Base-by-base conservation (phyloP, 805 yeast species). In the Hanseniaspora taiwanica region DNA sequence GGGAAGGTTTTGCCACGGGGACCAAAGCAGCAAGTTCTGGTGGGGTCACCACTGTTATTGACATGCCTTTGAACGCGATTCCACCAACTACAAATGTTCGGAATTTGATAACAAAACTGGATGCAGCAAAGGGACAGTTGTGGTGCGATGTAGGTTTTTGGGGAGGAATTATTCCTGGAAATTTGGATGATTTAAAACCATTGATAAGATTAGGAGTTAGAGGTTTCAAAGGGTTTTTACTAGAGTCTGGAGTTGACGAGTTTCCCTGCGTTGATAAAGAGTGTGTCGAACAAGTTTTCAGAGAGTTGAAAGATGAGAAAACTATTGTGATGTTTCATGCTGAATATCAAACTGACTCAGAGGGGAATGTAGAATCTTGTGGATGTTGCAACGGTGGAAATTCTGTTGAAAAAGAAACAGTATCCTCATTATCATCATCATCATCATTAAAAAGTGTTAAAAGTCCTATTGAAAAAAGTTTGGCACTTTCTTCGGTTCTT, bases 1-100 rank as follows among this genome's bases (percentile, higher is more conserved):
- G 97, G 97, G 97, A 87, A 60, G 97, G 97, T 1, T 87, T 89
- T 56, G 94, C 78, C n/a, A 81, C 94, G 0, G 97, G 97, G 0
- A 87, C 97, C 0, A 78, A 79, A 55, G 82, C 95, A 2, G 96
- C 96, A 0, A 94, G 94, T 0, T 70, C 87, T 10, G 97, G 97
- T 14, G 97, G 97, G 43, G 96, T 87, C 37, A 87, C 97, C 19
- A 86, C 96, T 0, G 93, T 87, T 16, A 72, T 87, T 16, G 97
- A 87, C 57, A 87, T 87, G 97, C 97, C 97, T 0, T 64, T 87
- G 54, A 87, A 87, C 59, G 95, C 96, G 3, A 78, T 87, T 36
- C 97, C 97, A 0, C 96, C 97, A 23, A 87, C 96, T 0, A 89
- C 96, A 1, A 83, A 81, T 1, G 63, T 87, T 12, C 73, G 71